phyloP scores from a whole-genome alignment of 2,329 filamentous ascomycete genomes.

The Phialophora expanda region DNA sequence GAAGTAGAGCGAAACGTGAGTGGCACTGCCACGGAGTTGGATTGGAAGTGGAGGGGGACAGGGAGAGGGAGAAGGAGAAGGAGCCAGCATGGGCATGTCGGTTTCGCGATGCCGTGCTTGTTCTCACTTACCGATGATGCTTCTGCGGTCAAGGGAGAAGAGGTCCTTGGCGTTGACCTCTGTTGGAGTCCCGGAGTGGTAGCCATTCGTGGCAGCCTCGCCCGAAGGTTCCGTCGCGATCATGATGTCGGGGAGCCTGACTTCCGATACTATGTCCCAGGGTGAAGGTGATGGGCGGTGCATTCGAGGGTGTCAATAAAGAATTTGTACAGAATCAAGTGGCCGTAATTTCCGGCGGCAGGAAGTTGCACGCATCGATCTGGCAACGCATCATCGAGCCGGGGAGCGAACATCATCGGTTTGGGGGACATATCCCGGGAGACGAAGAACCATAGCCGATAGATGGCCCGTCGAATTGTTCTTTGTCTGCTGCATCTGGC shows the following conservation, averaged over 20 bases:
- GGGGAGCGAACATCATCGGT: not conserved
- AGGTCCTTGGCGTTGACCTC: slow-evolving; percentile 7
- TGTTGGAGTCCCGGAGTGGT: not conserved
- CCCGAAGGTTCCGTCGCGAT: not conserved
- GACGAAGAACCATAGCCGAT: not conserved
- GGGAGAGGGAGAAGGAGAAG: not conserved
- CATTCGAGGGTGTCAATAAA: not conserved
- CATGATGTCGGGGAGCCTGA: not conserved
- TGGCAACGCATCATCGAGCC: not conserved
- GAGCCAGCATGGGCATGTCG: not conserved
- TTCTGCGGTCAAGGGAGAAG: slow-evolving; percentile 12
- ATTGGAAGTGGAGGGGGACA: not conserved
- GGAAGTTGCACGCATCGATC: not conserved
- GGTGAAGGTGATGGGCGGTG: not conserved
- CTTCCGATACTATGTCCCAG: not conserved
- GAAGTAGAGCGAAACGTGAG: not conserved
- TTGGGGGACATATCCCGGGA: not conserved
- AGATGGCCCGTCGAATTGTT: not conserved
- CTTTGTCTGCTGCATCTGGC: not conserved
- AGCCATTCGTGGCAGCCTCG: not conserved
- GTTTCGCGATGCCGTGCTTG: not conserved
- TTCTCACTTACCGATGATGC: slow-evolving; percentile 15
- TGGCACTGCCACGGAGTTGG: not conserved
- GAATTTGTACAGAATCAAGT: not conserved
- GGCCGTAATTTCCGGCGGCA: not conserved